Evolutionary conservation across 306 rosid species (phyloP), one percentile per base, ranked within the genome.

Genomic region (Prunus fruticosa): DNA sequence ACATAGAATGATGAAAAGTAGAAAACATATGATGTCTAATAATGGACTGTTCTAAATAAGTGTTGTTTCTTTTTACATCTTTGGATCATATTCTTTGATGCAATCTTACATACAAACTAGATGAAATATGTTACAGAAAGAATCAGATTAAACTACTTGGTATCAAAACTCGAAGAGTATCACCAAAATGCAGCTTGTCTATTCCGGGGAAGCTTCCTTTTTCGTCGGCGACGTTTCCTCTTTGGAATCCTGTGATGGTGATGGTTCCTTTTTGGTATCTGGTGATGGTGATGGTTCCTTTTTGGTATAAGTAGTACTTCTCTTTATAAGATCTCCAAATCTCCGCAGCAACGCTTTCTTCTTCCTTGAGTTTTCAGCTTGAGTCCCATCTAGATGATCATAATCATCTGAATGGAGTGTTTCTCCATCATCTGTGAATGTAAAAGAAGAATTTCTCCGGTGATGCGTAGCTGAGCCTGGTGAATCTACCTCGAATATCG

Each of bases 251-350:
- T 43, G 56, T 5, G 68, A 41, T 45, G 56, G 56, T 5, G 68
- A 41, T 45, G 77, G 30, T 62, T 78, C 82, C 66, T 78, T 78
- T 68, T 49, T 78, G 49, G 69, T 19, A 71, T 57, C 76, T 2
- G 50, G 56, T 2, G 68, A 41, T 45, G 56, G 56, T 5, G 68
- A 41, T 45, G 77, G 30, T 62, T 78, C 82, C 72, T 78, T 78
- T 68, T 49, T 78, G 49, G 69, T 19, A 71, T 57, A 32, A 25
- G 68, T 46, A 67, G 84, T 64, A 54, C 75, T 90, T 81, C 93
- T 94, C 47, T 87, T 82, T 71, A 92, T 79, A 65, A 93, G 94
- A 81, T 90, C 97, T 5, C 97, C 96, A 79, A 94, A 91, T 81
- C 97, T 90, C 62, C 91, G 78, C 0, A 92, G 68, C 76, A 94